These are phyloP conservation scores for Phylloporus rhodoxanthus DNA, from an alignment of 768 basidiomycete species.

Conservation along the genomic window DNA sequence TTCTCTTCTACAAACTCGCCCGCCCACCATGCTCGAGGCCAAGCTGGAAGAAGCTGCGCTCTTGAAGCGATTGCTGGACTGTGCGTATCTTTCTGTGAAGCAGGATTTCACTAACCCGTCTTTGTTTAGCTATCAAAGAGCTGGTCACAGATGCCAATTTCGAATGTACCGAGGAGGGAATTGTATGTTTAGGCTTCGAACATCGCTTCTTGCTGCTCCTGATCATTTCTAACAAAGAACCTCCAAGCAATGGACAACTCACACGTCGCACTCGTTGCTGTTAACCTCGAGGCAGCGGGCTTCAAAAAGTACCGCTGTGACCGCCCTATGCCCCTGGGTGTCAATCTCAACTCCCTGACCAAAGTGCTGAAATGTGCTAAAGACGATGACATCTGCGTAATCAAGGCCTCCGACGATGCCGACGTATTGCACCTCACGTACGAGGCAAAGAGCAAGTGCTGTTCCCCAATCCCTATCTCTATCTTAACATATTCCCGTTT, in stretches of 20 bases:
- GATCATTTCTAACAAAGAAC: constrained; percentile 35
- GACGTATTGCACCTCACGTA: constrained; percentile 86
- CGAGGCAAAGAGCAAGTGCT: constrained; percentile 69
- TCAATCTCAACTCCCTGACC: constrained; percentile 80
- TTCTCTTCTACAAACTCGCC: constrained; percentile 5
- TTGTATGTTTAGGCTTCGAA: constrained; percentile 42
- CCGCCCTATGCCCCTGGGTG: constrained; percentile 86
- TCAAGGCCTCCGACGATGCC: constrained; percentile 87
- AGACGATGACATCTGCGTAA: constrained; percentile 86
- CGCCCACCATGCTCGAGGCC: constrained; percentile 75
- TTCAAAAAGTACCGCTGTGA: constrained; percentile 92
- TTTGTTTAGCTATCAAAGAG: constrained; percentile 82
- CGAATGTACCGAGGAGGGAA: constrained; percentile 92
- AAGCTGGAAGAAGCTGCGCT: constrained; percentile 81
- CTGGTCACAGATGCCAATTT: constrained; percentile 97
- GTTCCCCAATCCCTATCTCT: background rate
- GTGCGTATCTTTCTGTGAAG: constrained; percentile 39
- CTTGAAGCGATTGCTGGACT: constrained; percentile 89
- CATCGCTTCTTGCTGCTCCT: background rate
- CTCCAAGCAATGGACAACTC: constrained; percentile 99
- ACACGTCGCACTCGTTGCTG: constrained; percentile 93
- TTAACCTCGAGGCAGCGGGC: constrained; percentile 69
- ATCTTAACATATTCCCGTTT: background rate
- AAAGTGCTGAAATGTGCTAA: constrained; percentile 98
- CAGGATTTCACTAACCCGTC: background rate